These are phyloP conservation scores for Chloranthus sessilifolius DNA, from an alignment of 164 flowering plant species.

Conservation along the genomic window DNA sequence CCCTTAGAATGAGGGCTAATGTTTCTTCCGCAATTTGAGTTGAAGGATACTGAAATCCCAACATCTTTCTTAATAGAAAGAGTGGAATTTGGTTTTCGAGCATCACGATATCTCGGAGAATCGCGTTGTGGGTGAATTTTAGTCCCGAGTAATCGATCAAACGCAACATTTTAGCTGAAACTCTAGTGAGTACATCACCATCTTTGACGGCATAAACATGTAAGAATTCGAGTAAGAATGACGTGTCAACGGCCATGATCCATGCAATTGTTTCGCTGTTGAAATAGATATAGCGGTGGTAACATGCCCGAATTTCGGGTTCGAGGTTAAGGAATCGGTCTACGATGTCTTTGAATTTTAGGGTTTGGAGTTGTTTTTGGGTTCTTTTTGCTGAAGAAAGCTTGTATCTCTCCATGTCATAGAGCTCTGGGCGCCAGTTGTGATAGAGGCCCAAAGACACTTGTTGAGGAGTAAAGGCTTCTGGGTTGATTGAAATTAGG, in stretches of 20 bases:
- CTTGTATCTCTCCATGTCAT: constrained; percentile 22
- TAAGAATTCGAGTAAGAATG: constrained; percentile 19
- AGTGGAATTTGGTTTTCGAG: constrained; percentile 23
- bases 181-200: neutral
- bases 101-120: constrained; percentile 15
- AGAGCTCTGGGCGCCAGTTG: constrained; percentile 11
- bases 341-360: constrained; percentile 10
- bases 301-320: constrained; percentile 12
- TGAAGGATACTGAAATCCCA: constrained; percentile 4
- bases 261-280: constrained; percentile 15
- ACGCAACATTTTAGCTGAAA: constrained; percentile 3
- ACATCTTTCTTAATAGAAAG: constrained; percentile 11
- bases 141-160: constrained; percentile 2
- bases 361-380: constrained; percentile 4
- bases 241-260: constrained; percentile 19
- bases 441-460: constrained; percentile 23
- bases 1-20: constrained; percentile 4
- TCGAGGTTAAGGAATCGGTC: constrained; percentile 10
- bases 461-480: constrained; percentile 15
- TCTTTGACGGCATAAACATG: neutral
- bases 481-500: constrained; percentile 15
- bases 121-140: constrained; percentile 8
- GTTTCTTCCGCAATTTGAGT: constrained; percentile 8
- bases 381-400: constrained; percentile 11
- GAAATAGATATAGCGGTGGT: constrained; percentile 13